Evolutionary conservation across 352 stramenopile species (phyloP).

Genomic region (Ophiocytium majus): DNA sequence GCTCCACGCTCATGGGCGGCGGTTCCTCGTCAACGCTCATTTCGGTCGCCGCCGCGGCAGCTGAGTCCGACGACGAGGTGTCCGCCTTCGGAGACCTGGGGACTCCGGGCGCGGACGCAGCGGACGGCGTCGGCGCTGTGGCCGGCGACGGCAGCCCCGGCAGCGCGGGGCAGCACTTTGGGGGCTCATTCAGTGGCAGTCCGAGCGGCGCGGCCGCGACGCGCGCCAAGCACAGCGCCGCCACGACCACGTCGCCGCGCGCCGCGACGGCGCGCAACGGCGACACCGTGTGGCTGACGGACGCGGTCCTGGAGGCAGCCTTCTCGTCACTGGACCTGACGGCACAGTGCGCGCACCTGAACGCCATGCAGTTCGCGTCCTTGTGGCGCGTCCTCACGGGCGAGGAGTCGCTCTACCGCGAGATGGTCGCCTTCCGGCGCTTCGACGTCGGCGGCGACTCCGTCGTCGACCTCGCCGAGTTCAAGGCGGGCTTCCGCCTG

Average conservation of each 20-base stretch:
- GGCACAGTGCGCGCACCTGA: slow-evolving; percentile 30
- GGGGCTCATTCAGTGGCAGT: no score
- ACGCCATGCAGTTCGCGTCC: slow-evolving; percentile 35
- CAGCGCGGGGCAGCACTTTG: no score
- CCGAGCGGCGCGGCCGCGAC: no score
- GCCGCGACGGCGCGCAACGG: neutral
- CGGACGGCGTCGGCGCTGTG: neutral
- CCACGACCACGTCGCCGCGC: neutral
- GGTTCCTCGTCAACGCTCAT: no score
- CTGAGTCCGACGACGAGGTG: neutral
- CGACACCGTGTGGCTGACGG: neutral
- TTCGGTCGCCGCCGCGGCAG: neutral
- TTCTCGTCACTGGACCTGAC: slow-evolving; percentile 34
- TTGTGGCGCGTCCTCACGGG: slow-evolving; percentile 35
- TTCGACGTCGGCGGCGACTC: slow-evolving; percentile 14
- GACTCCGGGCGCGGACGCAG: no score
- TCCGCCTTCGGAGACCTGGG: neutral
- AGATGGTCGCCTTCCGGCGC: slow-evolving; percentile 1
- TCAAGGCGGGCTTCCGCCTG: slow-evolving; percentile 41
- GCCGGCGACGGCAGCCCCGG: no score
- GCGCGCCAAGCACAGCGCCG: neutral
- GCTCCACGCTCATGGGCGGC: no score
- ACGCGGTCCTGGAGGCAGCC: slow-evolving; percentile 30
- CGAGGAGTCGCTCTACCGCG: neutral
- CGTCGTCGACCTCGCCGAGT: slow-evolving; percentile 23